Base-by-base conservation (phyloP, 352 stramenopile genomes). In the Thalassiosira allenii region DNA sequence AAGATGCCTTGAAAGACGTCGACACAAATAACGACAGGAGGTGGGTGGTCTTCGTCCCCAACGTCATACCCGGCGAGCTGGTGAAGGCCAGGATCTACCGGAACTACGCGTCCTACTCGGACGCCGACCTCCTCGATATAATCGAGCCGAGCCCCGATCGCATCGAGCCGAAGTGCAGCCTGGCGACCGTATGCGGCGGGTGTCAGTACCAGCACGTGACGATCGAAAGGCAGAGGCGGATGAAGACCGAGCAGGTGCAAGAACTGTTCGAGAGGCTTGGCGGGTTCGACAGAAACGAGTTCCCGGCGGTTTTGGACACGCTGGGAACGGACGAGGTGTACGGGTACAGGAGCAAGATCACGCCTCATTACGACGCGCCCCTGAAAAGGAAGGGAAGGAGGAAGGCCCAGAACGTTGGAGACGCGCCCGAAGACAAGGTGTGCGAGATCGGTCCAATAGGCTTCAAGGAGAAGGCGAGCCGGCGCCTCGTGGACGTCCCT, bases 161-260 rank as follows among this genome's bases (percentile, higher is more conserved):
- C 2, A 85, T 96, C 17, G 63, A 89, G 56, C 93, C 94, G 1
- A 64, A 75, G 53, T 97, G 94, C 79, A 14, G 72, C 20, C 80
- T 96, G 22, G 91, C 90, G 54, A 85, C 69, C 8, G 77, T 85
- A 23, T 97, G 94, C 82, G 93, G 93, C 58, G 94, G 94, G 68
- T 97, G 94, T 78, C 94, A 97, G 76, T 96, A 95, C 75, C 94
- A 97, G 74, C 94, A 97, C 71, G 88, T 96, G 40, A 87, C 74
- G 25, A 89, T 97, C 30, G 79, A 84, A 29, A 73, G 68, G 27
- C 94, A 97, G 70, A 75, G 93, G 34, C 9, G 81, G 34, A 93
- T 91, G 84, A 95, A 95, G 66, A 93, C 81, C 14, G 44, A 78
- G 52, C 85, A 92, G 65, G 89, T 95, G 0, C 74, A 89, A 75